phyloP scores from a whole-genome alignment of 306 rosid genomes.

The Sophora flavescens region DNA sequence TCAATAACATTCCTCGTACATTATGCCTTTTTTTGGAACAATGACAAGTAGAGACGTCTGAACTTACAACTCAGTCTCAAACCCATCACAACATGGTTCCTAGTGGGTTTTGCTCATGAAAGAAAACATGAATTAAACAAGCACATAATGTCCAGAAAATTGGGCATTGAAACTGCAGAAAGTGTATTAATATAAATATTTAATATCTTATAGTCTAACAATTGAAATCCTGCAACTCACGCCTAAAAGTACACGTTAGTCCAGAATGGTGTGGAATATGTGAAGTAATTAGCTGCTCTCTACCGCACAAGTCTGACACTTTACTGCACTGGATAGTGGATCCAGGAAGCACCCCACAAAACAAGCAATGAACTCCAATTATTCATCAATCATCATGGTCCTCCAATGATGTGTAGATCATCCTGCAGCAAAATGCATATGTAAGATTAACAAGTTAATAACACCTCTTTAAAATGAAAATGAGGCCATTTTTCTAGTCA shows the following conservation, averaged over 20 bases:
- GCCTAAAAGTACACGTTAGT: constrained; percentile 34
- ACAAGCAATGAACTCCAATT: constrained; percentile 44
- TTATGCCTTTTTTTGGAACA: not conserved
- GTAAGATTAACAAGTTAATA: constrained; percentile 36
- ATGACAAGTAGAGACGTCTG: not conserved
- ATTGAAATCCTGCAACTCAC: constrained; percentile 31
- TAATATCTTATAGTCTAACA: constrained; percentile 35
- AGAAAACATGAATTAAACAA: not conserved
- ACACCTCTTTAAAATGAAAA: not conserved
- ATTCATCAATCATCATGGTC: constrained; percentile 63
- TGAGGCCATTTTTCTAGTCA: constrained; percentile 22
- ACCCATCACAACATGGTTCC: not conserved
- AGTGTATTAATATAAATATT: constrained; percentile 24
- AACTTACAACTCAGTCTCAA: not conserved
- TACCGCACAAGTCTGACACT: constrained; percentile 16
- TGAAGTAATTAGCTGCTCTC: constrained; percentile 35
- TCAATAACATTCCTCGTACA: not conserved
- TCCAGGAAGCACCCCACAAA: constrained; percentile 42
- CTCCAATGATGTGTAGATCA: constrained; percentile 84
- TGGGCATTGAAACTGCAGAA: constrained; percentile 25
- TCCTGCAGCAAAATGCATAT: constrained; percentile 63
- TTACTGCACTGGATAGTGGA: constrained; percentile 33
- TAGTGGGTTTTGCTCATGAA: not conserved
- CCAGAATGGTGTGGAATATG: constrained; percentile 18
- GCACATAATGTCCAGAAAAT: not conserved